These are phyloP conservation scores for Diutina sp. DNA, from an alignment of 1,139 yeast genomes.

Conservation along the genomic window DNA sequence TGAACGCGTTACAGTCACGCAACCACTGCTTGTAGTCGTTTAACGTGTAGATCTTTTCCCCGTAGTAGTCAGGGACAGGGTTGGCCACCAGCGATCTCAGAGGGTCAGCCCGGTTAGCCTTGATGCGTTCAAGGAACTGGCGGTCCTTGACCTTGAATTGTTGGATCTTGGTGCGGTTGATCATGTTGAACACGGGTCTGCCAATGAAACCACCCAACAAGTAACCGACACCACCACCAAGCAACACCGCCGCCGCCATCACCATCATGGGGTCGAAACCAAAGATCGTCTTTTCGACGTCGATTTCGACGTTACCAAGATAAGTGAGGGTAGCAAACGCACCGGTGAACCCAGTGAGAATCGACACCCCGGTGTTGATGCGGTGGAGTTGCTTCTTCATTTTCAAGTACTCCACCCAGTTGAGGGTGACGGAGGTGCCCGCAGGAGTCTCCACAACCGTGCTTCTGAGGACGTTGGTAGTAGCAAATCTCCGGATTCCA, in stretches of 20 bases:
- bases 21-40: conserved; percentile 90
- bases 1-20: conserved; percentile 85
- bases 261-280: conserved; percentile 85
- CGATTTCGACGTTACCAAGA: conserved; percentile 70
- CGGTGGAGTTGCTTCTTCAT: conserved; percentile 66
- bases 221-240: conserved; percentile 70
- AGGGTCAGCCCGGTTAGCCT: conserved; percentile 80
- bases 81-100: conserved; percentile 84
- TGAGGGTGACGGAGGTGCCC: conserved; percentile 11
- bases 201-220: conserved; percentile 80
- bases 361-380: conserved; percentile 55
- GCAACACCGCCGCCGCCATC: conserved; percentile 49
- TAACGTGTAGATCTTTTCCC: conserved; percentile 84
- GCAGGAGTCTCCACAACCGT: not conserved
- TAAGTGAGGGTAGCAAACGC: conserved; percentile 63
- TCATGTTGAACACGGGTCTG: conserved; percentile 46
- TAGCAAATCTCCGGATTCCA: conserved; percentile 1
- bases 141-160: conserved; percentile 52
- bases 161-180: conserved; percentile 32
- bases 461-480: not conserved
- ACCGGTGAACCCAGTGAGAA: conserved; percentile 55
- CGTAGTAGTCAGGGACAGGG: conserved; percentile 96
- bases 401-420: conserved; percentile 71
- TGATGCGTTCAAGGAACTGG: conserved; percentile 60
- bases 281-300: conserved; percentile 67